These are phyloP conservation scores for Dendrocalamus sinicus DNA, from an alignment of 176 grass and related monocot genomes.

Conservation along the genomic window DNA sequence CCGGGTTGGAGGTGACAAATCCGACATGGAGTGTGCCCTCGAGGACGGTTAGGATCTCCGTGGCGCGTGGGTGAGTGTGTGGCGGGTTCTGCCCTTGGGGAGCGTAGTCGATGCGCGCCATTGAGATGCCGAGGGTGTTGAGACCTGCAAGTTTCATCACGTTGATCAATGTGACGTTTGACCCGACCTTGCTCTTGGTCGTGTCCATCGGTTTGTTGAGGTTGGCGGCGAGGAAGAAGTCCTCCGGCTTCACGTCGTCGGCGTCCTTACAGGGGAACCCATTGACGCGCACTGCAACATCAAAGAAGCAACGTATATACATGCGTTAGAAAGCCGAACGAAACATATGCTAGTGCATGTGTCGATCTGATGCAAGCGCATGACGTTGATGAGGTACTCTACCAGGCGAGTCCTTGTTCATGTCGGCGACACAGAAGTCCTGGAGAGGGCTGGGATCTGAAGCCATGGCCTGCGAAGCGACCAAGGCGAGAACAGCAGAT, in stretches of 20 bases:
- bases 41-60: constrained; percentile 6
- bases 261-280: background rate
- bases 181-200: background rate
- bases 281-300: constrained; percentile 5
- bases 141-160: background rate
- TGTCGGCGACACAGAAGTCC: constrained; percentile 34
- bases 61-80: constrained; percentile 41
- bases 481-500: background rate
- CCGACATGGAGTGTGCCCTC: constrained; percentile 47
- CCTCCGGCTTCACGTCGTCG: background rate
- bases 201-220: constrained; percentile 12
- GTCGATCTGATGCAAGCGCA: background rate
- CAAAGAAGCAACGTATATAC: background rate
- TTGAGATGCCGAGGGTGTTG: constrained; percentile 31
- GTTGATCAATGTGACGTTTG: constrained; percentile 23
- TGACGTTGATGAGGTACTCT: background rate
- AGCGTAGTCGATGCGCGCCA: constrained; percentile 30
- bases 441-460: constrained; percentile 22
- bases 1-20: constrained; percentile 37
- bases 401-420: constrained; percentile 20
- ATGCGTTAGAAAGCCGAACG: background rate
- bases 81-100: constrained; percentile 31
- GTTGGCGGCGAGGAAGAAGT: constrained; percentile 27
- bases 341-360: background rate
- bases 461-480: background rate